These are phyloP conservation scores for Dimocarpus longan DNA, from an alignment of 345 rosid genomes.

Conservation along the genomic window DNA sequence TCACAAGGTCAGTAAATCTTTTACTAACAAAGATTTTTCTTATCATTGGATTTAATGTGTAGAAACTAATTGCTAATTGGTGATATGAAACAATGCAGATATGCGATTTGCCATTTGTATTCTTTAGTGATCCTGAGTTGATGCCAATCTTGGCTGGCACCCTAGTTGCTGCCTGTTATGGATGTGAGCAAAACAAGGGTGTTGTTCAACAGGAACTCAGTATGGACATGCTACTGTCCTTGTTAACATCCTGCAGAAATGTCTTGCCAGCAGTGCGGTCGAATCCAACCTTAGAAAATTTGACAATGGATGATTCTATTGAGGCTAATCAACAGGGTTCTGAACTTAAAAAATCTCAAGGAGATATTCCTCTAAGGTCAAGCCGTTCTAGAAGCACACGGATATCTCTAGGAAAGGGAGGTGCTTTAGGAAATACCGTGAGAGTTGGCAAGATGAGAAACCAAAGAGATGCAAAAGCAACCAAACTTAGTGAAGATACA, in stretches of 20 bases:
- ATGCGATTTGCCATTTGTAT: constrained; percentile 74
- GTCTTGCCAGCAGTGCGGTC: constrained; percentile 28
- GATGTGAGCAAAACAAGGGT: constrained; percentile 67
- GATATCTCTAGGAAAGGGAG: constrained; percentile 34
- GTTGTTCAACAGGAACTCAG: constrained; percentile 73
- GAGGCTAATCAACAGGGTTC: constrained; percentile 44
- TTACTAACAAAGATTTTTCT: background rate
- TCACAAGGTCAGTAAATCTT: constrained; percentile 61
- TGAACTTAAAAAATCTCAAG: constrained; percentile 45
- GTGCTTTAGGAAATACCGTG: constrained; percentile 36
- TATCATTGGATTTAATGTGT: constrained; percentile 1
- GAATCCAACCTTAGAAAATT: constrained; percentile 33
- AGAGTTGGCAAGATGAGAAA: constrained; percentile 53
- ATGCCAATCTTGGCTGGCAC: constrained; percentile 70
- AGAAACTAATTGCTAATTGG: constrained; percentile 32
- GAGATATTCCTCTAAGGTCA: constrained; percentile 36
- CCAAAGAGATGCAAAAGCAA: constrained; percentile 48
- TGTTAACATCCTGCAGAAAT: constrained; percentile 67
- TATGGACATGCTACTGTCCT: constrained; percentile 66
- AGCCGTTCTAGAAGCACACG: constrained; percentile 41
- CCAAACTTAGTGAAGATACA: constrained; percentile 53
- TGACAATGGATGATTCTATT: constrained; percentile 34
- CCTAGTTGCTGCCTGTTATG: constrained; percentile 67
- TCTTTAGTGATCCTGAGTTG: constrained; percentile 72
- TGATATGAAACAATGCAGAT: constrained; percentile 48